Evolutionary conservation across 1,284 basidiomycete species (phyloP), one percentile per base, ranked within the genome.

Genomic region (Fistulina hepatica): DNA sequence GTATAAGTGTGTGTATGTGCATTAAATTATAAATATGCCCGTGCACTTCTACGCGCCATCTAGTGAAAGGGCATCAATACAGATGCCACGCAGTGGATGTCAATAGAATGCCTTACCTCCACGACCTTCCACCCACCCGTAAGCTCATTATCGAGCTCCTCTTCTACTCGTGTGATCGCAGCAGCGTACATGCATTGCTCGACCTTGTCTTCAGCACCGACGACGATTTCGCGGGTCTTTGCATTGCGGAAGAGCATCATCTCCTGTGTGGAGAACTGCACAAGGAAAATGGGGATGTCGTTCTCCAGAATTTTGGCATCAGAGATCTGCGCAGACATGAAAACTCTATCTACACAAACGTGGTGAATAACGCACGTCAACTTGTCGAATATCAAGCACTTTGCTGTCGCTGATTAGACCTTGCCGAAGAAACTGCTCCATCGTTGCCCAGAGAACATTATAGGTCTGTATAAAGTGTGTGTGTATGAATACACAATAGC

Each of bases 111-210:
- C 64, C 76, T 42, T 54, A 92, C 86, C 77, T 97, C 93, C 27
- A 97, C 73, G 39, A 98, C 76, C 63, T 97, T 97, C 95, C 95
- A 99, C 8, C 95, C 95, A 34, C 90, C 90, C 0, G 95, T 98
- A 36, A 97, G 68, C 60, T 94, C 85, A 52, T 97, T 86, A 31
- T 80, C 78, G 38, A 94, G 63, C 53, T 94, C 88, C 48, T 81
- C 81, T 55, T 89, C 82, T 28, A 89, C 60, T 30, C 93, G 73
- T 5, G 92, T 97, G 44, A 99, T 61, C 3, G 93, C 93, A 37
- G 91, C 88, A 15, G 85, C 88, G 57, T 98, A 99, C 23, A 78
- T 78, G 54, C 91, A 95, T 52, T 92, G 81, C 58, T 97, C 91
- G 21, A 97, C 92, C 47, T 78, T 74, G 52, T 91, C 72, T 53